Evolutionary conservation across 306 rosid species (phyloP), one percentile per base, ranked within the genome.

Genomic region (Oxytropis ochrocephala): DNA sequence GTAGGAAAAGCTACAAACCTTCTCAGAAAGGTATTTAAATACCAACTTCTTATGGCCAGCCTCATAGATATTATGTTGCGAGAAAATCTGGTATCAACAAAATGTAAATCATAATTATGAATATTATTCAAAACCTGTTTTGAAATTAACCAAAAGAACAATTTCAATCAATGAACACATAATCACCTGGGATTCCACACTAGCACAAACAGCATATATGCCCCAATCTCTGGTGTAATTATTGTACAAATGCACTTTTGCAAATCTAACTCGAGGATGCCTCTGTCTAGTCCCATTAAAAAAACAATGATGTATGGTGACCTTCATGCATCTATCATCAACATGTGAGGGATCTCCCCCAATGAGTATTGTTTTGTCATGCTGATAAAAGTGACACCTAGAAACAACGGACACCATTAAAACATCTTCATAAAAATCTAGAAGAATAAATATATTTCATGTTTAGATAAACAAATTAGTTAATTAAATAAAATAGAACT

Each of bases 151-250:
- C 7, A 19, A 17, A 41, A 11, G 7, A n/a, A 36, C 3, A 67
- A 61, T 62, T 50, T 30, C 30, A 74, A 51, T 39, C 51, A 30
- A 16, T 36, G 29, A 64, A 57, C 32, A 47, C 30, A 76, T 60
- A 27, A 69, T 57, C 72, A 95, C 99, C 92, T 91, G 87, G 3
- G 97, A 83, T 81, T 95, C 99, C 46, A 95, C 97, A 67, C 99
- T 83, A 42, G 97, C 95, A 83, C 99, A 91, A 73, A 95, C 96
- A 73, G 96, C 99, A 86, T 95, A 95, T 67, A 95, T 95, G 69
- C 99, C 99, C 99, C 99, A 95, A 81, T 89, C 83, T 85, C 86
- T 78, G 78, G 86, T 91, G 83, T 89, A 95, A 39, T 91, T 95
- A 50, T 95, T 89, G 88, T 89, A 95, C 9, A 94, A 69, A 67